These are phyloP conservation scores for Malus hybrid DNA, from an alignment of 331 rosid genomes.

Conservation along the genomic window DNA sequence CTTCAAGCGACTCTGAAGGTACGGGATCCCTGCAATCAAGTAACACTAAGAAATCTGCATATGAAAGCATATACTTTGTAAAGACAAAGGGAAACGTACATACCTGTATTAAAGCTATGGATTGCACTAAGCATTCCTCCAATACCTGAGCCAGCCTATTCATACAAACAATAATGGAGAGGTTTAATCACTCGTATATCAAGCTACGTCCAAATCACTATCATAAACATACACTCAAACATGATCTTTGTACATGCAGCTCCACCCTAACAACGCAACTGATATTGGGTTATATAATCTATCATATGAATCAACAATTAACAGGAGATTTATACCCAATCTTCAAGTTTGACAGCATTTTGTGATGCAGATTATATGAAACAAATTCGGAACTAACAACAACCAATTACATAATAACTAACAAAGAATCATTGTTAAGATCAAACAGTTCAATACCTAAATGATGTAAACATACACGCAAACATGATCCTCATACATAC, in stretches of 20 bases:
- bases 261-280: not conserved
- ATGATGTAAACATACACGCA: too few species aligned
- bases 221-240: not conserved
- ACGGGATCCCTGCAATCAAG: slow-evolving; percentile 64
- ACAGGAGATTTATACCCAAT: not conserved
- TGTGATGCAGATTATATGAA: too few species aligned
- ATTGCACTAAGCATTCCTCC: slow-evolving; percentile 77
- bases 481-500: not conserved
- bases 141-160: slow-evolving; percentile 78
- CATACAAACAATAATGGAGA: slow-evolving; percentile 6
- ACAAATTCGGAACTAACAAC: too few species aligned
- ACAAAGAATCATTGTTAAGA: too few species aligned
- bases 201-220: not conserved
- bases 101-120: slow-evolving; percentile 60
- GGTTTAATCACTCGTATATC: not conserved
- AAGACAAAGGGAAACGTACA: not conserved
- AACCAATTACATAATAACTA: too few species aligned
- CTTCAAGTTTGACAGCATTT: too few species aligned
- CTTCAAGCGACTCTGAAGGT: slow-evolving; percentile 67
- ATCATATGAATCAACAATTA: not conserved
- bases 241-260: not conserved
- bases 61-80: not conserved
- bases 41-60: slow-evolving; percentile 19
- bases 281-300: not conserved
- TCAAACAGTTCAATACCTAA: too few species aligned